Evolutionary conservation across 176 grass and related monocot species (phyloP).

Genomic region (Avena eriantha): DNA sequence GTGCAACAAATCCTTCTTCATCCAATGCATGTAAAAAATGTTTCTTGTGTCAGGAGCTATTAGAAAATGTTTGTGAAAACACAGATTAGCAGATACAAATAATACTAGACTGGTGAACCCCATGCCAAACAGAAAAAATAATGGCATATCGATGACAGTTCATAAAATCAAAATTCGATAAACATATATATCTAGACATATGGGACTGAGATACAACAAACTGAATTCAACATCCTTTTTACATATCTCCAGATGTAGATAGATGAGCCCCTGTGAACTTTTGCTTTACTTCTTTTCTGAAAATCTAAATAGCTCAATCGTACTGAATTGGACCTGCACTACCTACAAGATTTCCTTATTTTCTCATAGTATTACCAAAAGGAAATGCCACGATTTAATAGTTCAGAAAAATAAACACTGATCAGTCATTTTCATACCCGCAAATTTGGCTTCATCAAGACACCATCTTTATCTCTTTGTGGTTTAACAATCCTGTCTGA

Average conservation of each 20-base stretch:
- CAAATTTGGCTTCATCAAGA: constrained; percentile 65
- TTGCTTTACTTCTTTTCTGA: constrained; percentile 4
- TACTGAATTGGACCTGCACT: constrained; percentile 14
- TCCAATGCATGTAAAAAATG: constrained; percentile 70
- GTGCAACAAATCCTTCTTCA: constrained; percentile 84
- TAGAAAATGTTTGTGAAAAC: neutral
- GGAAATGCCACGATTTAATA: constrained; percentile 28
- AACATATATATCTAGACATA: neutral
- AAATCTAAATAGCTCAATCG: constrained; percentile 24
- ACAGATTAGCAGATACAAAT: neutral
- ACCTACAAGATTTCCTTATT: constrained; percentile 11
- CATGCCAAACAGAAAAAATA: neutral
- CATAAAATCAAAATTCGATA: neutral
- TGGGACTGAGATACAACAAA: constrained; percentile 11
- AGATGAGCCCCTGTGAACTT: neutral
- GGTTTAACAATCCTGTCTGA: constrained; percentile 73
- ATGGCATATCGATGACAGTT: neutral
- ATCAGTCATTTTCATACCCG: constrained; percentile 55
- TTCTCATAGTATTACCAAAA: neutral
- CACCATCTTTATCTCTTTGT: constrained; percentile 69
- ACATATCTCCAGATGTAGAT: constrained; percentile 13
- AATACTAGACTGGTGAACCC: neutral
- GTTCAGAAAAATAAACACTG: constrained; percentile 25
- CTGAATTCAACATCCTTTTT: constrained; percentile 4
- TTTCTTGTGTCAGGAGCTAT: neutral